Evolutionary conservation across 768 basidiomycete genomes (phyloP).

Genomic region (Gelatoporia subvermispora): DNA sequence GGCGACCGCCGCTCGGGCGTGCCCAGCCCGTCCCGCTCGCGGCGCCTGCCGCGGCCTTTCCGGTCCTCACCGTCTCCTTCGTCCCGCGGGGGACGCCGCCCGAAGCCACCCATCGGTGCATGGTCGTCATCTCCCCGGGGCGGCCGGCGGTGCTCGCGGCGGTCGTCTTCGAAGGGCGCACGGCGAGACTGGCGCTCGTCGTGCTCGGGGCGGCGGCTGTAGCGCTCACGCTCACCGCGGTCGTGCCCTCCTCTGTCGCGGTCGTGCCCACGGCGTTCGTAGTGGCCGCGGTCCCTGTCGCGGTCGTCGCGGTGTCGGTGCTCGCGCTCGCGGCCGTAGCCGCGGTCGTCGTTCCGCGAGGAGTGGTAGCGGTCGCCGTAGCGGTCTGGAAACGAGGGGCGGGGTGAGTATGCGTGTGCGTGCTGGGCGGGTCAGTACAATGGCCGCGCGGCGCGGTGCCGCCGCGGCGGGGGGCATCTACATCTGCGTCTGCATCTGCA

Average conservation of each 20-base stretch:
- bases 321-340: slow-evolving; percentile 18
- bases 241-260: slow-evolving; percentile 19
- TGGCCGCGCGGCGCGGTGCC: slow-evolving; percentile 2
- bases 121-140: slow-evolving; percentile 33
- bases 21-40: slow-evolving; percentile 44
- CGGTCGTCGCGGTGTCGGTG: slow-evolving; percentile 29
- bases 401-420: slow-evolving; percentile 19
- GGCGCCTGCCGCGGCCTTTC: slow-evolving; percentile 47
- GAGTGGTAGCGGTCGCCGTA: slow-evolving; percentile 44
- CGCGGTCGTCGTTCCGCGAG: slow-evolving; percentile 26
- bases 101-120: slow-evolving; percentile 32
- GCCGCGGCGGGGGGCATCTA: slow-evolving; percentile 5
- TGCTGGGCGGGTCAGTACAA: slow-evolving; percentile 34
- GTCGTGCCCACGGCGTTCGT: slow-evolving; percentile 16
- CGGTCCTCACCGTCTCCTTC: slow-evolving; percentile 38
- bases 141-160: slow-evolving; percentile 24
- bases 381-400: slow-evolving; percentile 42
- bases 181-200: slow-evolving; percentile 19
- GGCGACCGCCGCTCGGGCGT: slow-evolving; percentile 82
- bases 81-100: slow-evolving; percentile 21
- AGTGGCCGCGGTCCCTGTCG: slow-evolving; percentile 16
- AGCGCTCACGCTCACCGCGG: slow-evolving; percentile 27
- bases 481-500: slow-evolving; percentile 1
- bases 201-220: slow-evolving; percentile 24
- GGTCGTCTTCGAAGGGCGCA: slow-evolving; percentile 36